Evolutionary conservation across 441 rosid genomes (phyloP).

Genomic region (Flueggea neowawraea): DNA sequence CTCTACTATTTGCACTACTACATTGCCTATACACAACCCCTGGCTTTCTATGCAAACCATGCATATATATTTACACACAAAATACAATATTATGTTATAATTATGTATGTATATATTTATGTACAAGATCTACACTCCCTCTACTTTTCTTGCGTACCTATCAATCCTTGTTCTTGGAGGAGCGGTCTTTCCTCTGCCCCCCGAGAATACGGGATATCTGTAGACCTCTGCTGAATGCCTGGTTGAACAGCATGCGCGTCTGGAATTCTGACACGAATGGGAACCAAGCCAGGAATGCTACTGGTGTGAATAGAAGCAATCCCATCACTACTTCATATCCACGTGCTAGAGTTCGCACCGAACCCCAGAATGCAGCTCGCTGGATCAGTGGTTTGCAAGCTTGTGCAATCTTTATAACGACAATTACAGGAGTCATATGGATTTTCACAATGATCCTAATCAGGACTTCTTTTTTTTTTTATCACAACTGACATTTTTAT

Average conservation of each 20-base stretch:
- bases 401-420: conserved; percentile 61
- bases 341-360: conserved; percentile 70
- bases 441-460: too few relatives aligned
- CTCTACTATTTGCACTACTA: too few relatives aligned
- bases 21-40: too few relatives aligned
- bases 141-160: background rate
- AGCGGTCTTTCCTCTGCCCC: conserved; percentile 59
- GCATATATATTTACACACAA: too few relatives aligned
- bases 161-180: conserved; percentile 51
- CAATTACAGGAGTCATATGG: background rate
- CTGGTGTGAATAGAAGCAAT: conserved; percentile 75
- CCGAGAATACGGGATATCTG: conserved; percentile 91
- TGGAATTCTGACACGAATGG: conserved; percentile 92
- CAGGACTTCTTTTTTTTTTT: too few relatives aligned
- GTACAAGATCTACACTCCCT: background rate
- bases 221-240: conserved; percentile 94
- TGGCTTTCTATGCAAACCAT: too few relatives aligned
- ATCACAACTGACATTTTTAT: too few relatives aligned
- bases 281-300: conserved; percentile 92
- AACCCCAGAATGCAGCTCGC: conserved; percentile 65
- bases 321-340: conserved; percentile 82
- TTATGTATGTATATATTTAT: too few relatives aligned
- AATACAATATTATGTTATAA: too few relatives aligned
- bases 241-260: conserved; percentile 93
- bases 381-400: conserved; percentile 66